A percentile compares a stretch with the other conserved stretches of the same genome.
Evolutionary conservation across 371 early-diverging fungal genomes (phyloP).

Genomic region (Encephalitozoon hellem): DNA sequence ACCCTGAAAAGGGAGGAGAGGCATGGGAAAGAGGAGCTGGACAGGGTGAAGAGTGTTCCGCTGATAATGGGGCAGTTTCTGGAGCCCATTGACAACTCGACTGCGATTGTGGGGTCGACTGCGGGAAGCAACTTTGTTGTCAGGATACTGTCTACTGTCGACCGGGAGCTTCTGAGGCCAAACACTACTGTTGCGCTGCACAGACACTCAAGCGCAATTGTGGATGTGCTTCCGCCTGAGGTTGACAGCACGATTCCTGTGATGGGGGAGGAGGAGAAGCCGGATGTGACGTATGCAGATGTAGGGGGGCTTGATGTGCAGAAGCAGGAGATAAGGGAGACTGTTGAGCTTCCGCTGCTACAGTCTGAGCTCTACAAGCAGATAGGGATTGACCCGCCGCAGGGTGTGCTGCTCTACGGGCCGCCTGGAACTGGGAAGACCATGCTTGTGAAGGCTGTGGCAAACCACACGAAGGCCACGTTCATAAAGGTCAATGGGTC

Average conservation of each 20-base stretch:
- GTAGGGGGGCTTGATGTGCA: conserved; percentile 93
- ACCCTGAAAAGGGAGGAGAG: conserved; percentile 86
- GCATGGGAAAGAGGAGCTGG: conserved; percentile 82
- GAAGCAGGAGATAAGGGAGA: conserved; percentile 87
- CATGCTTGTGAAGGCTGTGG: conserved; percentile 94
- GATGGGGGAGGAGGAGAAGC: conserved; percentile 57
- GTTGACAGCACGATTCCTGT: conserved; percentile 61
- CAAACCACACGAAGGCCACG: conserved; percentile 70
- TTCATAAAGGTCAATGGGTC: conserved; percentile 81
- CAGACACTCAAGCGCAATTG: conserved; percentile 90
- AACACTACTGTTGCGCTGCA: conserved; percentile 90
- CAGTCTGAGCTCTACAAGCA: conserved; percentile 86
- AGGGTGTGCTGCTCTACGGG: conserved; percentile 83
- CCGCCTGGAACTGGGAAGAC: conserved; percentile 99
- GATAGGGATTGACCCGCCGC: conserved; percentile 89
- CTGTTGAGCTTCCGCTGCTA: conserved; percentile 88
- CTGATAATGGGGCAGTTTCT: conserved; percentile 96
- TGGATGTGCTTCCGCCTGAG: conserved; percentile 62
- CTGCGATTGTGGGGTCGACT: conserved; percentile 90
- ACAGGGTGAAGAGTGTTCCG: conserved; percentile 94
- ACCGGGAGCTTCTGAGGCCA: conserved; percentile 91
- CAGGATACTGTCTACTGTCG: conserved; percentile 88
- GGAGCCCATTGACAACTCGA: conserved; percentile 90
- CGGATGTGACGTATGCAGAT: conserved; percentile 81
- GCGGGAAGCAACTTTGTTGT: conserved; percentile 88